A percentile compares a stretch with the other conserved stretches of the same genome.
These are phyloP conservation scores for Tuber brumale DNA, from an alignment of 495 filamentous ascomycete species.

Conservation along the genomic window DNA sequence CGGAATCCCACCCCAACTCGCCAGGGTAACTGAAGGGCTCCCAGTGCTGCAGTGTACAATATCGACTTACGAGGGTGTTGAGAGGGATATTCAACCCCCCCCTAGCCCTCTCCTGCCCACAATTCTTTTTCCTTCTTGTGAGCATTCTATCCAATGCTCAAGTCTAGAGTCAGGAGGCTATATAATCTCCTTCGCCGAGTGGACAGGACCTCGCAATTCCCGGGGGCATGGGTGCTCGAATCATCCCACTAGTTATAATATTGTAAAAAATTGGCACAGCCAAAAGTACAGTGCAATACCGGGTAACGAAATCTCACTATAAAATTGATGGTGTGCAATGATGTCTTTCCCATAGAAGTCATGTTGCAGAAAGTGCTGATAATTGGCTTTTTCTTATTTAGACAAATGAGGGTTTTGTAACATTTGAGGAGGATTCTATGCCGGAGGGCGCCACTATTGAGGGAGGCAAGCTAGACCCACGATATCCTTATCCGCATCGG, in stretches of 20 bases:
- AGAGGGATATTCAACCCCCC: neutral
- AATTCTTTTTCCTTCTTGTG: neutral
- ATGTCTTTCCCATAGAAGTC: no score
- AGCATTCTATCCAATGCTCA: neutral
- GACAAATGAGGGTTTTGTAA: no score
- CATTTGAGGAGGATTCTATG: no score
- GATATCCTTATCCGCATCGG: no score
- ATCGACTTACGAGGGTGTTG: neutral
- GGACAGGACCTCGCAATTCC: neutral
- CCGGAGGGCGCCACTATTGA: no score
- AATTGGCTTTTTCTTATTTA: no score
- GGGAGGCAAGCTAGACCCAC: no score
- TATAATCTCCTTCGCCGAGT: neutral
- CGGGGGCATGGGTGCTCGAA: neutral
- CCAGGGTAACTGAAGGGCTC: neutral
- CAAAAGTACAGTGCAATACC: no score
- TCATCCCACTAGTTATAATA: neutral
- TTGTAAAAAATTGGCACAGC: neutral
- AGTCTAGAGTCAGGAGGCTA: neutral
- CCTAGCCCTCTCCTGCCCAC: neutral
- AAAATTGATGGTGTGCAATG: no score
- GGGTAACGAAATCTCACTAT: no score
- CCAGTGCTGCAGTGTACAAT: fast-evolving
- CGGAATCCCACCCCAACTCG: neutral
- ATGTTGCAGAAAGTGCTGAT: no score